These are phyloP conservation scores for Buxus sempervirens DNA, from an alignment of 164 flowering plant species.

Conservation along the genomic window DNA sequence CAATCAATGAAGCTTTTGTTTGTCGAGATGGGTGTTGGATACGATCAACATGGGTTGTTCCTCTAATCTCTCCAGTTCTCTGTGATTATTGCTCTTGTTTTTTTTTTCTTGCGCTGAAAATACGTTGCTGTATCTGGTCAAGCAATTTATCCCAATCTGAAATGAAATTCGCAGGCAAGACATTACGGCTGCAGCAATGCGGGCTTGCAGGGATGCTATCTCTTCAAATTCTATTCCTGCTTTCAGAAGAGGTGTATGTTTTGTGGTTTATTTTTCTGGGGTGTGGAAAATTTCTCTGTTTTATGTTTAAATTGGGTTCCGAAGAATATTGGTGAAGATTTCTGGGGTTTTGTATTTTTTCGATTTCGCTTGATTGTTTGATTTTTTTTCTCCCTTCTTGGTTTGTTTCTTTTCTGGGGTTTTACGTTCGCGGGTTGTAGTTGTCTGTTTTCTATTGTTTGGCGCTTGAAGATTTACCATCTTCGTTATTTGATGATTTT, in stretches of 20 bases:
- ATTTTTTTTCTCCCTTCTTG: too few relatives aligned
- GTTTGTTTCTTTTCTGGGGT: too few relatives aligned
- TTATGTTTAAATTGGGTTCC: background rate
- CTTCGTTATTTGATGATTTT: too few relatives aligned
- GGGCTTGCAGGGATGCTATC: constrained; percentile 89
- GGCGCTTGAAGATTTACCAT: too few relatives aligned
- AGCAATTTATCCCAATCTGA: background rate
- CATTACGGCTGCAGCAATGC: constrained; percentile 84
- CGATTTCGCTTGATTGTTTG: background rate
- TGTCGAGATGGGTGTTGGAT: constrained; percentile 99
- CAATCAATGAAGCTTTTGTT: constrained; percentile 59
- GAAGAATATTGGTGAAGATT: background rate
- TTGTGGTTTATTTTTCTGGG: background rate
- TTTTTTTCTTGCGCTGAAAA: too few relatives aligned
- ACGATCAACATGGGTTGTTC: constrained; percentile 86
- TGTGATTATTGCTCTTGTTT: background rate
- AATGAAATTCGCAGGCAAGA: constrained; percentile 56
- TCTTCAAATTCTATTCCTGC: constrained; percentile 96
- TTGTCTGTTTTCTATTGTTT: too few relatives aligned
- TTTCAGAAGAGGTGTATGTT: constrained; percentile 62
- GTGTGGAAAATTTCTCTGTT: background rate
- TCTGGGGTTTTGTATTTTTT: background rate
- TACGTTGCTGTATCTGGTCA: too few relatives aligned
- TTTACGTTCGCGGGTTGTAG: too few relatives aligned
- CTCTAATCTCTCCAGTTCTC: background rate